Conservation (phyloP, 1,139 yeast genomes). For the Taphrina pruni region DNA sequence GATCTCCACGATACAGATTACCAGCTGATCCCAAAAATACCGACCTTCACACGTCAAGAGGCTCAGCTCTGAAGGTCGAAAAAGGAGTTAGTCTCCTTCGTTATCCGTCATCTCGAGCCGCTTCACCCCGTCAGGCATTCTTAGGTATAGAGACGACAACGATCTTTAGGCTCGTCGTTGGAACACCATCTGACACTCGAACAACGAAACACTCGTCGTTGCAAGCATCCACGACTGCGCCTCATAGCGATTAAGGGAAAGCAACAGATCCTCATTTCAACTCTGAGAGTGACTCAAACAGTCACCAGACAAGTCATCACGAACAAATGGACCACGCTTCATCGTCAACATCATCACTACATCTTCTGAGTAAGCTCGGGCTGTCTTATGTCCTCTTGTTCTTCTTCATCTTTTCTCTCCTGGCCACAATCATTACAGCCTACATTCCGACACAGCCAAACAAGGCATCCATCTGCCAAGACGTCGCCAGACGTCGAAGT, state of each 20-base stretch:
- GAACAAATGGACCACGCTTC: not conserved
- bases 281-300: no score
- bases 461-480: conserved; percentile 4
- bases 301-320: no score
- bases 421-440: conserved; percentile 2
- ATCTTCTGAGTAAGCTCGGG: not conserved
- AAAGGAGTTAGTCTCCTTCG: not conserved
- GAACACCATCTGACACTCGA: not conserved
- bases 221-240: not conserved
- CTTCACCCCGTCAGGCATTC: no score
- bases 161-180: not conserved
- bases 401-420: conserved; percentile 6
- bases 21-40: no score
- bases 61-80: not conserved
- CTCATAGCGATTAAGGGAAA: no score
- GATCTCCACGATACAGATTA: no score
- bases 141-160: not conserved
- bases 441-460: not conserved
- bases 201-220: not conserved
- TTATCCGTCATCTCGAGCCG: no score
- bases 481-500: conserved; percentile 21
- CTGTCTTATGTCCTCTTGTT: conserved; percentile 2
- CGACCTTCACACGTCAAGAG: not conserved
- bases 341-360: not conserved
- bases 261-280: no score